These are phyloP conservation scores for Euphorbia celastroides DNA, from an alignment of 441 rosid species.

Conservation along the genomic window DNA sequence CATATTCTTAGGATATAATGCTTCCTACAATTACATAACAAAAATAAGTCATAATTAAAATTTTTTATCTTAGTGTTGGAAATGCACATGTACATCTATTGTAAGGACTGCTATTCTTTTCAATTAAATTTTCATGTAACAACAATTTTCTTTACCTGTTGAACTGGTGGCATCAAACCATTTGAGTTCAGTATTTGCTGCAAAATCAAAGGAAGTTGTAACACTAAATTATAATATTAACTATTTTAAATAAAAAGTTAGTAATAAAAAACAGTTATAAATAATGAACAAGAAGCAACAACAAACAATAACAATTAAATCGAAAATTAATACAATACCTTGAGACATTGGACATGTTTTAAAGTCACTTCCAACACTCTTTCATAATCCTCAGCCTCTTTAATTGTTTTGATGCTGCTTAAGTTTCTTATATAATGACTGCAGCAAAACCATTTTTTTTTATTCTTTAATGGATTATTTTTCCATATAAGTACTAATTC, in stretches of 20 bases:
- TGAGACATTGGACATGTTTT: slow-evolving; percentile 17
- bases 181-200: slow-evolving; percentile 16
- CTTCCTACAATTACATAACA: slow-evolving; percentile 4
- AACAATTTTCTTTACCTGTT: slow-evolving; percentile 6
- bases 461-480: background rate
- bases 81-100: too few relatives aligned
- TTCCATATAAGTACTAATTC: background rate
- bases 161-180: background rate
- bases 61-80: too few relatives aligned
- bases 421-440: slow-evolving; percentile 19
- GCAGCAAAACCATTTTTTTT: background rate
- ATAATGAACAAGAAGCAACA: too few relatives aligned
- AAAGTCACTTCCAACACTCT: slow-evolving; percentile 23
- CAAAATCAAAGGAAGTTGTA: slow-evolving; percentile 4
- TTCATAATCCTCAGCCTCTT: slow-evolving; percentile 15
- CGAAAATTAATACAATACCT: too few relatives aligned
- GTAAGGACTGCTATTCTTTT: too few relatives aligned
- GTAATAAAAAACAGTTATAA: too few relatives aligned
- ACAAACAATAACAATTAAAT: too few relatives aligned
- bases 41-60: too few relatives aligned
- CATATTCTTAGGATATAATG: slow-evolving; percentile 5
- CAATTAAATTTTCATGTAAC: too few relatives aligned
- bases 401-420: slow-evolving; percentile 10
- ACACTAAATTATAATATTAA: too few relatives aligned
- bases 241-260: too few relatives aligned